These are phyloP conservation scores for Leptoxyphium fumago DNA, from an alignment of 2,329 filamentous ascomycete species.

Conservation along the genomic window DNA sequence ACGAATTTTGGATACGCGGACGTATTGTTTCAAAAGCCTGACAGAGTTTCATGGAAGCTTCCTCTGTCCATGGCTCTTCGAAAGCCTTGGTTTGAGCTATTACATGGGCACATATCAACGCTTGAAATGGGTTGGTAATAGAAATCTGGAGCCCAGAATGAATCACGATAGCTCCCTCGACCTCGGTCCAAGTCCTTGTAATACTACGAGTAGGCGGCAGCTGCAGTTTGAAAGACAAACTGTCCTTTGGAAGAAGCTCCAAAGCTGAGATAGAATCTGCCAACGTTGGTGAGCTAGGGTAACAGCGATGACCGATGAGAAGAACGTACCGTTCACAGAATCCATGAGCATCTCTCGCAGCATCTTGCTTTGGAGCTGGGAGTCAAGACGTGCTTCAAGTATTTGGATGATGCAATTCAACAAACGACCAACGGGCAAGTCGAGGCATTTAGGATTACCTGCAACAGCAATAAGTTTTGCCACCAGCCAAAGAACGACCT, in stretches of 20 bases:
- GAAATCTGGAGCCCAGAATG: constrained; percentile 24
- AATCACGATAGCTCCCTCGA: constrained; percentile 25
- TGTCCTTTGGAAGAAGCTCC: constrained; percentile 15
- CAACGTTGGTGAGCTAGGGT: not conserved
- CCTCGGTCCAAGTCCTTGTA: constrained; percentile 23
- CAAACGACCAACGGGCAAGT: constrained; percentile 26
- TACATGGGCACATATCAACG: constrained; percentile 14
- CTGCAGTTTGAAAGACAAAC: constrained; percentile 13
- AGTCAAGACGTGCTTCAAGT: constrained; percentile 20
- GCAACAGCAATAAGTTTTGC: constrained; percentile 37
- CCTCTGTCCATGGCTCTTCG: constrained; percentile 8
- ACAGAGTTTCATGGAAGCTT: constrained; percentile 9
- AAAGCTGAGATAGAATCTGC: constrained; percentile 32
- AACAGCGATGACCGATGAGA: constrained; percentile 1
- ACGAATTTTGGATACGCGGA: not conserved
- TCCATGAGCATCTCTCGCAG: constrained; percentile 25
- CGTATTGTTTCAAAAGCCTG: not conserved
- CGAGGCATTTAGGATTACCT: constrained; percentile 25
- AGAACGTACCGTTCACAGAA: constrained; percentile 25
- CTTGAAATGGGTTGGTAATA: constrained; percentile 7
- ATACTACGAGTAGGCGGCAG: constrained; percentile 27
- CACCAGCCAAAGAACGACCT: constrained; percentile 40
- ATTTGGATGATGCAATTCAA: constrained; percentile 23
- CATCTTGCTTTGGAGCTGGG: constrained; percentile 21
- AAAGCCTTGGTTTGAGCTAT: constrained; percentile 9